Evolutionary conservation across 495 filamentous ascomycete genomes (phyloP).

Genomic region (Daldinia grandis): DNA sequence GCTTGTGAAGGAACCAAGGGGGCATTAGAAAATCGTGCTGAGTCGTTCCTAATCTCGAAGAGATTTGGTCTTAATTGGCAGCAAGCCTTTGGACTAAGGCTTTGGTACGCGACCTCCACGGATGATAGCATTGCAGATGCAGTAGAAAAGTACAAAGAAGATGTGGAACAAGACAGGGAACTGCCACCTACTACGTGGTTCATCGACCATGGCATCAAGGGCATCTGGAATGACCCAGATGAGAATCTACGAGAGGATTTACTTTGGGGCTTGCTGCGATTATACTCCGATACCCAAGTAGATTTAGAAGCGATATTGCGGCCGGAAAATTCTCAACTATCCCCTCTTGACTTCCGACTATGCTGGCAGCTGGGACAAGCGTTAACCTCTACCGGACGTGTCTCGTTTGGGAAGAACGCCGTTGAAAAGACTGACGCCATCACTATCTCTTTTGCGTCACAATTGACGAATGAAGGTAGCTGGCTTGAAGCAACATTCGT

Average conservation of each 20-base stretch:
- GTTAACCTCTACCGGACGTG: conserved; percentile 59
- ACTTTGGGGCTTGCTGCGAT: conserved; percentile 83
- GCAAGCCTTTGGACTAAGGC: conserved; percentile 86
- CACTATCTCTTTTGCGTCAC: conserved; percentile 73
- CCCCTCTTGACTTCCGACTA: conserved; percentile 75
- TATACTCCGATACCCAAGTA: conserved; percentile 66
- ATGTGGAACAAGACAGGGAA: conserved; percentile 70
- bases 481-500: conserved; percentile 77
- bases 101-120: conserved; percentile 81
- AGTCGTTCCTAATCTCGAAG: conserved; percentile 78
- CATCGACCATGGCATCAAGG: conserved; percentile 56
- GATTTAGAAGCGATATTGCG: conserved; percentile 64
- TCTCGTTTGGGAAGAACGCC: conserved; percentile 52
- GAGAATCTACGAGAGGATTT: conserved; percentile 72
- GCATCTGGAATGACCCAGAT: conserved; percentile 60
- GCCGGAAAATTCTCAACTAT: conserved; percentile 67
- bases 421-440: conserved; percentile 69
- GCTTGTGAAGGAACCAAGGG: conserved; percentile 78
- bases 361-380: conserved; percentile 80
- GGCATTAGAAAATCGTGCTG: conserved; percentile 75
- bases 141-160: conserved; percentile 71
- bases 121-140: conserved; percentile 74
- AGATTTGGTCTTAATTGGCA: conserved; percentile 90
- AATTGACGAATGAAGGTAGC: conserved; percentile 72
- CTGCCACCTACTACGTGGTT: conserved; percentile 69